These are phyloP conservation scores for Carex pumila DNA, from an alignment of 176 grass and related monocot genomes.

Conservation along the genomic window DNA sequence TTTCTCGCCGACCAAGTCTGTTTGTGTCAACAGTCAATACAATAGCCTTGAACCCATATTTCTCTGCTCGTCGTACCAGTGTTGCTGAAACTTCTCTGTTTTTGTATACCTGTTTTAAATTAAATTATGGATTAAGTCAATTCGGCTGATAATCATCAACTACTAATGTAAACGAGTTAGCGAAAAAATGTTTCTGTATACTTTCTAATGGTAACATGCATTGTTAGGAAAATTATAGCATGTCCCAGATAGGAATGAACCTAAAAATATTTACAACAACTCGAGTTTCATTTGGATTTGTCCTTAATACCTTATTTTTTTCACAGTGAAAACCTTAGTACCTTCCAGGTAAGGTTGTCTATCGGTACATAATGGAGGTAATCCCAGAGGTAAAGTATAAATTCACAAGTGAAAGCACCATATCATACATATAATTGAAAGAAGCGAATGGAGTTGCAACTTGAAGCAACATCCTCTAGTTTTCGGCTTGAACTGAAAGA, in stretches of 20 bases:
- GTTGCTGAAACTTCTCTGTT: slow-evolving; percentile 53
- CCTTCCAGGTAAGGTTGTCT: background rate
- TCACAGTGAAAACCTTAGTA: background rate
- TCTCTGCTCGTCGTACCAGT: slow-evolving; percentile 61
- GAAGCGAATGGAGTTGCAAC: slow-evolving; percentile 66
- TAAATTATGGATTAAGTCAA: background rate
- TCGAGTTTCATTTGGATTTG: background rate
- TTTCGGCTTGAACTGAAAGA: slow-evolving; percentile 61
- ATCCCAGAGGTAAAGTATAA: background rate
- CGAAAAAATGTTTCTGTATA: background rate
- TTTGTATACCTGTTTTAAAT: slow-evolving; percentile 60
- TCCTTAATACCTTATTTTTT: background rate
- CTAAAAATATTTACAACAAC: background rate
- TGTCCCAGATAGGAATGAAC: background rate
- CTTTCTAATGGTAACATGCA: background rate
- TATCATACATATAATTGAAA: slow-evolving; percentile 88
- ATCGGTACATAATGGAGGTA: background rate
- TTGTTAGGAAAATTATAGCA: background rate
- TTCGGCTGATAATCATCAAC: background rate
- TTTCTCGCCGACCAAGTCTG: slow-evolving; percentile 65
- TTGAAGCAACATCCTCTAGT: slow-evolving; percentile 75
- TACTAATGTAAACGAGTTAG: background rate
- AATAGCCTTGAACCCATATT: slow-evolving; percentile 69
- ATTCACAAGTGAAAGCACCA: background rate
- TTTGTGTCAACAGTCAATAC: slow-evolving; percentile 88